A percentile compares a stretch with the other conserved stretches of the same genome.
Evolutionary conservation across 768 basidiomycete species (phyloP).

Genomic region (Collybiopsis confluens): DNA sequence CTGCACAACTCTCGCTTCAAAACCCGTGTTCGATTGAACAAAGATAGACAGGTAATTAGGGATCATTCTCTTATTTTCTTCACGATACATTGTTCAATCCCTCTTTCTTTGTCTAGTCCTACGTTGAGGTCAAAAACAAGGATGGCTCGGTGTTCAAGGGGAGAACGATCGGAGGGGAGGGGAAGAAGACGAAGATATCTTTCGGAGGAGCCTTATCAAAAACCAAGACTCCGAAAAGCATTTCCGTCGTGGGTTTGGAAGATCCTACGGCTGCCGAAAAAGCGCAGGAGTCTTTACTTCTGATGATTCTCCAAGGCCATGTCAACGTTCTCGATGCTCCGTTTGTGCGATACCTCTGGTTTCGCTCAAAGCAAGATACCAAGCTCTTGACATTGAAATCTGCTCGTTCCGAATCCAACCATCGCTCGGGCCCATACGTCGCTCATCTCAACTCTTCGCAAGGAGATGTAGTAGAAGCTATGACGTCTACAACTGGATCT

Average conservation of each 20-base stretch:
- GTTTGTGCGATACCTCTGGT: conserved; percentile 39
- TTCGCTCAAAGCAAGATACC: conserved; percentile 21
- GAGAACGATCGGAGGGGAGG: conserved; percentile 24
- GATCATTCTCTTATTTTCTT: no score
- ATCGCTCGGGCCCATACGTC: neutral
- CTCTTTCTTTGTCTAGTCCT: conserved; percentile 19
- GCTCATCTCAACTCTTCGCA: conserved; percentile 34
- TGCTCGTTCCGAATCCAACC: neutral
- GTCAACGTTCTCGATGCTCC: conserved; percentile 21
- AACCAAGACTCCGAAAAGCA: conserved; percentile 20
- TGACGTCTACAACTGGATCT: conserved; percentile 22
- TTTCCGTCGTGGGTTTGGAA: conserved; percentile 38
- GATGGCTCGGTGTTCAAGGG: conserved; percentile 27
- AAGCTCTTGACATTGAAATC: neutral
- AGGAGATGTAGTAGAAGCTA: conserved; percentile 27
- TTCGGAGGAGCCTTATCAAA: conserved; percentile 14
- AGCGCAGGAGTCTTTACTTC: conserved; percentile 33
- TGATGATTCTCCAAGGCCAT: conserved; percentile 28
- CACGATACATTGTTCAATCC: neutral
- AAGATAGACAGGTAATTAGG: no score
- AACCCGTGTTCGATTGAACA: no score
- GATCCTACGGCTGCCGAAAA: conserved; percentile 35
- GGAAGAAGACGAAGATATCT: conserved; percentile 31
- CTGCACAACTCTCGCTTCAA: no score
- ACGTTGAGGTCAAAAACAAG: conserved; percentile 29